These are phyloP conservation scores for Dendrobium officinale DNA, from an alignment of 106 monocot species.

Conservation along the genomic window DNA sequence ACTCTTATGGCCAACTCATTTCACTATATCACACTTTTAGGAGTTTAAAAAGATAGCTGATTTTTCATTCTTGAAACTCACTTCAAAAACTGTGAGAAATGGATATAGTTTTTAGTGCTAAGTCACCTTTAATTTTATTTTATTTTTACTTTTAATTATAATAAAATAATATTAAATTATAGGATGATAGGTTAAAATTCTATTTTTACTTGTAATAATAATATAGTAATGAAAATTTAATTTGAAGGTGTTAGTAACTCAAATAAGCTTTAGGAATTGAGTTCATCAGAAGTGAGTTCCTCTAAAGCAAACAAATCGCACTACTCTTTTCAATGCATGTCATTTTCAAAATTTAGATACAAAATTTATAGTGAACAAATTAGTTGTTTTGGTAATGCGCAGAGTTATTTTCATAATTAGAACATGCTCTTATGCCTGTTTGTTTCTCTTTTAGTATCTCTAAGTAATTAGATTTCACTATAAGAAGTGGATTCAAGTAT, in stretches of 20 bases:
- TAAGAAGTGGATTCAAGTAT: no score
- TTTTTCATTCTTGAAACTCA: not conserved
- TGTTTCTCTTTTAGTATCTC: no score
- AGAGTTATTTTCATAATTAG: no score
- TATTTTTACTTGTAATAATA: not conserved
- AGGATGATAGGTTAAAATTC: not conserved
- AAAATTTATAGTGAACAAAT: no score
- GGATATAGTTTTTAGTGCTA: not conserved
- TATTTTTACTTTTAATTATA: not conserved
- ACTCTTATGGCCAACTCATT: not conserved
- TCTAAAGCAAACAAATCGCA: no score
- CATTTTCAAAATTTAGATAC: no score
- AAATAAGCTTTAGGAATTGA: not conserved
- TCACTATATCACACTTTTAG: not conserved
- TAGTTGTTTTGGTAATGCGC: no score
- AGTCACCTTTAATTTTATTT: not conserved
- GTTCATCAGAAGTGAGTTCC: no score
- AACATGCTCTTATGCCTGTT: no score
- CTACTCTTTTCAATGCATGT: no score
- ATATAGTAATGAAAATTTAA: not conserved
- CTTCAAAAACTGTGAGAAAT: not conserved
- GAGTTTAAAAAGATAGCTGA: not conserved
- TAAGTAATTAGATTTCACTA: no score
- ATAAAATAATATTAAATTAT: not conserved
- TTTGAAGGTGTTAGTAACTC: not conserved